These are phyloP conservation scores for Xylaria sp. DNA, from an alignment of 2,329 filamentous ascomycete species.

Conservation along the genomic window DNA sequence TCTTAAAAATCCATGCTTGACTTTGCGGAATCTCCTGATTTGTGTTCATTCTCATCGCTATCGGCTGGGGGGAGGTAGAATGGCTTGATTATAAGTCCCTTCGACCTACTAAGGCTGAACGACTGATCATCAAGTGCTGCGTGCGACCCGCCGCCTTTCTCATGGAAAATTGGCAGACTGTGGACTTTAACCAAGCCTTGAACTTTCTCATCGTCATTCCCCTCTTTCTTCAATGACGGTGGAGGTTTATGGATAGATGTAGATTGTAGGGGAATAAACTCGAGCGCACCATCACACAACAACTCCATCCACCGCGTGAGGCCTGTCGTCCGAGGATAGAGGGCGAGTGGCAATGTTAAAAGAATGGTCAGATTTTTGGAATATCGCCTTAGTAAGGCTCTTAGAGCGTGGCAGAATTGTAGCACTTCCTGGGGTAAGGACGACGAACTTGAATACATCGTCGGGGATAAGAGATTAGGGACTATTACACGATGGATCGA, in stretches of 20 bases:
- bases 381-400: slow-evolving; percentile 77
- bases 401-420: slow-evolving; percentile 82
- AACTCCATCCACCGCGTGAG: slow-evolving; percentile 88
- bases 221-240: slow-evolving; percentile 62
- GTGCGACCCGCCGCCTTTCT: slow-evolving; percentile 83
- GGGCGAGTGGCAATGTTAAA: slow-evolving; percentile 79
- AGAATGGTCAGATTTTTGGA: slow-evolving; percentile 74
- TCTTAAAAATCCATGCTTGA: slow-evolving; percentile 80
- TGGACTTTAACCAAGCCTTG: slow-evolving; percentile 90
- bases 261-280: slow-evolving; percentile 79
- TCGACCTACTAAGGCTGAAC: slow-evolving; percentile 84
- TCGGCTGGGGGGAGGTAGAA: slow-evolving; percentile 90
- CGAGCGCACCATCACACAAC: slow-evolving; percentile 85
- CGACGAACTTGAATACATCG: slow-evolving; percentile 77
- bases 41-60: slow-evolving; percentile 66
- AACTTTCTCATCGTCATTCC: slow-evolving; percentile 74
- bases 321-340: slow-evolving; percentile 80
- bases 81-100: slow-evolving; percentile 85
- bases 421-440: slow-evolving; percentile 79
- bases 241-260: slow-evolving; percentile 63
- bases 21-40: slow-evolving; percentile 67
- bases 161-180: slow-evolving; percentile 84
- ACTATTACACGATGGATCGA: slow-evolving; percentile 83
- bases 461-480: slow-evolving; percentile 88
- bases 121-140: slow-evolving; percentile 86